phyloP scores from a whole-genome alignment of 345 rosid species.

The Combretum micranthum region DNA sequence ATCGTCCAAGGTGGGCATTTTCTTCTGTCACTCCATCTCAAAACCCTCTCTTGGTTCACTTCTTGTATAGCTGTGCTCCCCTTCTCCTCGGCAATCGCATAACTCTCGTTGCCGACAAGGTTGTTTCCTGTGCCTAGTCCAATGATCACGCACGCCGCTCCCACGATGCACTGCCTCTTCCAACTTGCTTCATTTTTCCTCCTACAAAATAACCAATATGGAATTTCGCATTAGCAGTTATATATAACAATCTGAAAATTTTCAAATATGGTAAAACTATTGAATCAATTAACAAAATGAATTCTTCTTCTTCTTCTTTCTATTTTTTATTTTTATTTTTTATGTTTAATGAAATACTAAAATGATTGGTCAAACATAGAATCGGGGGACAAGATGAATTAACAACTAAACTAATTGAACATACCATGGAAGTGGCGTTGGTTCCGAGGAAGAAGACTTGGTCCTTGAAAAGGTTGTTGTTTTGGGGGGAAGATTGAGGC shows the following conservation, averaged over 20 bases:
- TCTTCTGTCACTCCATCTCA: constrained; percentile 54
- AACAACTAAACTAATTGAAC: too few relatives aligned
- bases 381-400: too few relatives aligned
- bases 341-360: too few relatives aligned
- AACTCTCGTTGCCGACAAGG: neutral
- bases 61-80: neutral
- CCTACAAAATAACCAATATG: too few relatives aligned
- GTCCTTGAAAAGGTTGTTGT: too few relatives aligned
- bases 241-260: neutral
- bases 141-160: constrained; percentile 27
- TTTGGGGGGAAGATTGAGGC: too few relatives aligned
- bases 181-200: constrained; percentile 2
- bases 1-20: constrained; percentile 42
- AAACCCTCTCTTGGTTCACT: neutral
- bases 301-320: neutral
- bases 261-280: too few relatives aligned
- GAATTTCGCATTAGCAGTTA: constrained; percentile 7
- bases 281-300: too few relatives aligned
- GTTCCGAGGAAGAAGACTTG: too few relatives aligned
- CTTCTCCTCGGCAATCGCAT: constrained; percentile 9
- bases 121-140: constrained; percentile 13
- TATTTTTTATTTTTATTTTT: neutral
- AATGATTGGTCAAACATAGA: too few relatives aligned
- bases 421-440: too few relatives aligned
- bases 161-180: constrained; percentile 15